Evolutionary conservation across 2,329 filamentous ascomycete genomes (phyloP).

Genomic region (Chalara sp.): DNA sequence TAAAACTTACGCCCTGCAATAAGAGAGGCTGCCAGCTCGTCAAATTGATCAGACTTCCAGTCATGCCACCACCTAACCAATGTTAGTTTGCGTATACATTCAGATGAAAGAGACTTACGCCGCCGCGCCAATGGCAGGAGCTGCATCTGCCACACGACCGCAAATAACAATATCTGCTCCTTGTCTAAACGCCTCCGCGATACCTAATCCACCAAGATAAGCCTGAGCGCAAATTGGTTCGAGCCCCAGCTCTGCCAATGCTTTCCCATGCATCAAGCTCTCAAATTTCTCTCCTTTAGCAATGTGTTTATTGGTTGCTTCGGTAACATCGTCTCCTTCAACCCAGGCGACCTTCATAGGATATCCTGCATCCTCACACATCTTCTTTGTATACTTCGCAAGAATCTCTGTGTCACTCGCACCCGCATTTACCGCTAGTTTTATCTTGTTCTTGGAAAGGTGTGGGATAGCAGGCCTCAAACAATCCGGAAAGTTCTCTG

Average conservation of each 20-base stretch:
- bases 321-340: constrained; percentile 36
- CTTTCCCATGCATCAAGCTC: constrained; percentile 5
- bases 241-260: constrained; percentile 7
- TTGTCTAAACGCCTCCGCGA: constrained; percentile 30
- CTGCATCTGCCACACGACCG: constrained; percentile 36
- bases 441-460: constrained; percentile 40
- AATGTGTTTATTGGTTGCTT: constrained; percentile 17
- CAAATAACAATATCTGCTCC: constrained; percentile 38
- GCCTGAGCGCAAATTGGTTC: constrained; percentile 8
- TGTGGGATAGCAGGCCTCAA: constrained; percentile 29
- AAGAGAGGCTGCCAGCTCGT: constrained; percentile 31
- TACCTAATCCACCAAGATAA: constrained; percentile 42
- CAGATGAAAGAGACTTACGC: constrained; percentile 5
- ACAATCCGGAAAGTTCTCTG: constrained; percentile 12
- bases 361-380: constrained; percentile 3
- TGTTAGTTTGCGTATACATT: no score
- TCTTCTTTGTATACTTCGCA: constrained; percentile 18
- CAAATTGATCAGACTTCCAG: constrained; percentile 21
- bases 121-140: constrained; percentile 34
- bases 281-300: constrained; percentile 9
- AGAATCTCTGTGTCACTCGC: constrained; percentile 42
- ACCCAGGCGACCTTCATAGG: constrained; percentile 38
- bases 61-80: constrained; percentile 1
- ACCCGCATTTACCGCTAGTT: constrained; percentile 46
- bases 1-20: constrained; percentile 16